Evolutionary conservation across 805 yeast species (phyloP), one percentile per base, ranked within the genome.

Genomic region (Helenozyma baotianmanensis): DNA sequence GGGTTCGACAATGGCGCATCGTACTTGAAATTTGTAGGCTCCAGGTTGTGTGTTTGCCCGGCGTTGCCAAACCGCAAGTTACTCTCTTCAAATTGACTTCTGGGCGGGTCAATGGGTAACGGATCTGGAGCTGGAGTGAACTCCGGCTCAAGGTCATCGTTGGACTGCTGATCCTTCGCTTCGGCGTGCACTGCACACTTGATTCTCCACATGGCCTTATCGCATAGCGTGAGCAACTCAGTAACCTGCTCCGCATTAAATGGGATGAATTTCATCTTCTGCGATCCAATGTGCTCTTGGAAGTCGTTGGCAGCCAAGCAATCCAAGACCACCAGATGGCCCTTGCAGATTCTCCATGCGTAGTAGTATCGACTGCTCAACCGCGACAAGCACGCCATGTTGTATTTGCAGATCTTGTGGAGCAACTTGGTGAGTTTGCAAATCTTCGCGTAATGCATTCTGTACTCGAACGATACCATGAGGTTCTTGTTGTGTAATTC

Each of bases 401-500:
- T 31, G 27, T 23, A 43, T 1, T 15, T 27, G 27, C 39, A 22
- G 17, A 45, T 12, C 53, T 48, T 22, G 62, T 64, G 66, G 68
- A 63, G 35, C 69, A 70, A 5, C 51, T 51, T 29, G 62, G 48
- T 12, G 70, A 48, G 37, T 29, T 46, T 46, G 38, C 53, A 42
- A 12, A 56, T 39, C 19, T 51, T 54, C 8, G 45, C 33, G 36
- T 46, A 58, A 16, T 42, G 45, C 6, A 43, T 29, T 14, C 44
- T 43, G 42, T 61, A 61, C 1, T 29, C 34, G 0, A 28, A 18
- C 18, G 50, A 47, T 5, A 27, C 34, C 9, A 31, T 28, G 35
- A 60, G 14, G 23, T 47, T 45, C 0, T 14, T 16, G 8, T 32
- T 29, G 33, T 64, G 69, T 13, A 42, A 35, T 1, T 30, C 38